A percentile compares a stretch with the other conserved stretches of the same genome.
Conservation (phyloP, 139 green algal species). For the Tetraselmis chui region DNA sequence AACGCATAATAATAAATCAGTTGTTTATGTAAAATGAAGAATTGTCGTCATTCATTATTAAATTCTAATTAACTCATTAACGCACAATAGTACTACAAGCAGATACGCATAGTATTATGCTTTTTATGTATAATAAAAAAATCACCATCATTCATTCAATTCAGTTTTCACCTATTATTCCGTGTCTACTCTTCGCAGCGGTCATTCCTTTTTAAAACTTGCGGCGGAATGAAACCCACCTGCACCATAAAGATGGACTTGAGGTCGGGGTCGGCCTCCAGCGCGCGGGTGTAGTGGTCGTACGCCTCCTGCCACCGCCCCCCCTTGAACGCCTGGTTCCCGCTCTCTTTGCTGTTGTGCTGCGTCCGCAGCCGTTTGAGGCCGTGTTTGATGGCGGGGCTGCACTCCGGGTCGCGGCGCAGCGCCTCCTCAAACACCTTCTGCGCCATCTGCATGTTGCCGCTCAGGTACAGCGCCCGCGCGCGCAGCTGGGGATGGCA, state of each 20-base stretch:
- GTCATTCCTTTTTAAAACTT: too few relatives aligned
- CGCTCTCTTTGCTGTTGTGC: constrained; percentile 30
- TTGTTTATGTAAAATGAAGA: too few relatives aligned
- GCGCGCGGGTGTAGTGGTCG: constrained; percentile 27
- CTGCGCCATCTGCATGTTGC: constrained; percentile 35
- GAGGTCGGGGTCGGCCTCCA: constrained; percentile 29
- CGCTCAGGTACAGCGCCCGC: constrained; percentile 26
- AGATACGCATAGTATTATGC: too few relatives aligned
- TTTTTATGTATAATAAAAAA: too few relatives aligned
- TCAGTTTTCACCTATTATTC: too few relatives aligned
- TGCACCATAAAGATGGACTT: constrained; percentile 28
- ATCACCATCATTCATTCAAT: too few relatives aligned
- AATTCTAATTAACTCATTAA: too few relatives aligned
- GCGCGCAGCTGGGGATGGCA: constrained; percentile 7
- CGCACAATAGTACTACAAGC: too few relatives aligned
- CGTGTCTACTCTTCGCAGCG: too few relatives aligned
- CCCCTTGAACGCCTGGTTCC: constrained; percentile 30
- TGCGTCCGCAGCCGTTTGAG: constrained; percentile 28
- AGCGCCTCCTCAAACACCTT: constrained; percentile 26
- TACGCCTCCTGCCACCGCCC: constrained; percentile 27
- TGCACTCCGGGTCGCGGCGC: constrained; percentile 29
- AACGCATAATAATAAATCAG: too few relatives aligned
- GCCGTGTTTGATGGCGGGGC: constrained; percentile 5
- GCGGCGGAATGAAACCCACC: too few relatives aligned
- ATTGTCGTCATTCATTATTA: too few relatives aligned